Base-by-base conservation (phyloP, 306 rosid species). In the Neltuma alba region DNA sequence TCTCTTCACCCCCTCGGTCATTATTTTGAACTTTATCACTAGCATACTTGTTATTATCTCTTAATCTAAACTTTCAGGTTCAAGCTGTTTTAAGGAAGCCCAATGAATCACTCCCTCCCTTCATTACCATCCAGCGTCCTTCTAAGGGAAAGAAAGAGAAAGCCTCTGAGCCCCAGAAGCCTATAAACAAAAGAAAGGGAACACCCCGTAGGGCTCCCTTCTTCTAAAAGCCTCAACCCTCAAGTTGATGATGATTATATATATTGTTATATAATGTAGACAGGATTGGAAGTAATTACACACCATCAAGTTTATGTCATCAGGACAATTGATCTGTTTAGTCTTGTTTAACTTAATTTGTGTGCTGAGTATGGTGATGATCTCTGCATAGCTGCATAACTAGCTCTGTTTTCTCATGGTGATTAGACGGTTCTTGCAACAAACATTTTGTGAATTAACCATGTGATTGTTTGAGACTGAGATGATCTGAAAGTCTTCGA, bases 121-220 rank as follows among this genome's bases (percentile, higher is more conserved):
- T 76, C 63, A 54, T 61, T 74, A n/a, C 77, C 34, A 28, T 66
- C 42, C 41, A 70, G 41, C 57, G 41, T 42, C 47, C 33, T 67
- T 76, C 52, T 55, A 72, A 4, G 48, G 83, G 40, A 21, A 55
- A 28, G 8, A 37, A 36, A 14, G 55, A 18, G 33, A 13, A 47
- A 27, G 16, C 21, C 60, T 9, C 77, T 65, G 76, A 18, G 77
- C 55, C 38, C 62, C 31, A 3, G 10, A 45, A 9, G 42, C 9
- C n/a, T 4, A 2, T 4, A 15, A 72, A 71, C 36, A 86, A 13
- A 55, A 82, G 92, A 83, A 89, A 89, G 81, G 89, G 90, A 86
- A 83, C 27, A 71, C 90, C 92, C 14, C 34, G 25, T 9, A 80
- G 89, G 55, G 83, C 90, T 83, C 92, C 90, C 30, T 72, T 89